Evolutionary conservation across 225 moss, liverwort and hornwort genomes (phyloP), one percentile per base, ranked within the genome.

Genomic region (Marchantia polymorpha): DNA sequence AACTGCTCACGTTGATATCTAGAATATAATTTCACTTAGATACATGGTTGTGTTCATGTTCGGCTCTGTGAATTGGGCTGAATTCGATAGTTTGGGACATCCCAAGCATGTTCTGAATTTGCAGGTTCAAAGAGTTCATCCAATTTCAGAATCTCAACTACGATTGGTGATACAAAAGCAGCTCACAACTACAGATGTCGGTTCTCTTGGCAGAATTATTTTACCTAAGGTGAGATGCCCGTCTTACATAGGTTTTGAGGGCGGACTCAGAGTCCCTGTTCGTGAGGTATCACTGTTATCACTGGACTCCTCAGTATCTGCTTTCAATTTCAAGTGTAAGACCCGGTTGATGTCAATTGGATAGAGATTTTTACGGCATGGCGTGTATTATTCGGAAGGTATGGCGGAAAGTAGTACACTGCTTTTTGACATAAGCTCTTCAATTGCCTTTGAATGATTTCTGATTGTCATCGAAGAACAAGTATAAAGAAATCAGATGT

Each of bases 151-250:
- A 47, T 74, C 79, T 20, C 79, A 80, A 70, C 73, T 76, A 25
- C 87, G 87, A 5, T 77, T 87, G 54, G 73, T 87, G 59, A 87
- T 87, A 53, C 87, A 87, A 52, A 87, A 87, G 59, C 87, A 84
- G 77, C 77, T 87, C 10, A 87, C 87, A 8, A 84, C 82, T 26
- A 87, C 87, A 52, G 87, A 87, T 80, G 87, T 87, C 23, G 87
- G 87, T 31, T 84, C 84, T 61, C 82, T 87, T 17, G 87, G 87
- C 14, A 82, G 87, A 69, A 87, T 87, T 29, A 87, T 87, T 54
- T 46, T 87, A 50, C 87, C 87, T 0, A 87, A 87, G 77, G 87
- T 87, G 63, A 84, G 79, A 17, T 27, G 7, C 22, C 47, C 30
- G 22, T 72, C 26, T 23, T 7, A 69, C 49, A 22, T 50, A 22